These are phyloP conservation scores for Yamadazyma blattariae DNA, from an alignment of 1,139 yeast species.

Conservation along the genomic window DNA sequence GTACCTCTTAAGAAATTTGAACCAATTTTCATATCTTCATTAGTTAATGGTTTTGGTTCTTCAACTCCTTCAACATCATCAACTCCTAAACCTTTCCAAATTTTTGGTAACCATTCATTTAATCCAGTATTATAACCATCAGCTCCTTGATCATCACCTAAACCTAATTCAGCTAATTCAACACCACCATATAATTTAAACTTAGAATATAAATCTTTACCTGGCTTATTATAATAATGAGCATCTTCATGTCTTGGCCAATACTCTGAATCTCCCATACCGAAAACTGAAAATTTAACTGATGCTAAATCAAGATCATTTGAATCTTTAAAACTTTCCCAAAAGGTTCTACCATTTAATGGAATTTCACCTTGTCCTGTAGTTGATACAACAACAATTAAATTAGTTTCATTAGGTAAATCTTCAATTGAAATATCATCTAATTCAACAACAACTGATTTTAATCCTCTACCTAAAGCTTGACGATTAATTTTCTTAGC, in stretches of 20 bases:
- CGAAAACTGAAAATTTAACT: conserved; percentile 74
- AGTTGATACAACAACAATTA: conserved; percentile 81
- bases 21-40: conserved; percentile 89
- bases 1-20: conserved; percentile 92
- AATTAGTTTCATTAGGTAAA: conserved; percentile 74
- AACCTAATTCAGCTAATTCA: conserved; percentile 70
- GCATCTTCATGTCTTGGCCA: conserved; percentile 98
- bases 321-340: conserved; percentile 77
- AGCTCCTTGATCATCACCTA: conserved; percentile 97
- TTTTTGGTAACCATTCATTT: conserved; percentile 76
- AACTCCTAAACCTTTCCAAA: conserved; percentile 91
- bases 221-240: conserved; percentile 93
- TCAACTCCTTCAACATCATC: conserved; percentile 81
- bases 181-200: conserved; percentile 70
- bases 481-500: conserved; percentile 83
- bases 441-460: conserved; percentile 74
- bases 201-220: conserved; percentile 65
- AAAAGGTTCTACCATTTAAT: conserved; percentile 85
- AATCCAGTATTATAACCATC: conserved; percentile 93
- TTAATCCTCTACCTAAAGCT: conserved; percentile 83
- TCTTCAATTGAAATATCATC: conserved; percentile 85
- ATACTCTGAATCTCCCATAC: conserved; percentile 90
- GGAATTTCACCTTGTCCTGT: conserved; percentile 99
- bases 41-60: conserved; percentile 94
- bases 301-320: conserved; percentile 72